Evolutionary conservation across 805 yeast species (phyloP), one percentile per base, ranked within the genome.

Genomic region (Cyberlindnera subsufficiens): DNA sequence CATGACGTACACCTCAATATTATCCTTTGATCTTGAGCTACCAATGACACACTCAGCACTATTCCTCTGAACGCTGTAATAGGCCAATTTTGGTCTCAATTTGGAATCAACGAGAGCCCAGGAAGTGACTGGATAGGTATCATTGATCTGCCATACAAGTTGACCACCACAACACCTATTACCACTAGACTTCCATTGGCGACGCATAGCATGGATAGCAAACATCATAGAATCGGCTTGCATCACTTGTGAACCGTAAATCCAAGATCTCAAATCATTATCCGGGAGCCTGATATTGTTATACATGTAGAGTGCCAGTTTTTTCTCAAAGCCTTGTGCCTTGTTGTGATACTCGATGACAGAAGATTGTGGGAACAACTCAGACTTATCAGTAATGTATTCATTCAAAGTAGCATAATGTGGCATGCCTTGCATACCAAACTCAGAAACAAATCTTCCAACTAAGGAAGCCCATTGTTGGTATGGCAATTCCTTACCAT

Each of bases 71-170:
- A 73, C 60, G 2, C 76, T 68, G 49, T 68, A 75, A 51, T 67
- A 75, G 0, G 70, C 72, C 43, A 75, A 50, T 51, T 75, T 75
- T 6, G 75, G 75, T 22, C 68, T 53, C 32, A 52, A 53, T 42
- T 58, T 68, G 43, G 52, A 66, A 49, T 75, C 80, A 16, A 66
- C 60, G 25, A 74, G 55, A 1, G 78, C 59, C 79, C 80, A 75
- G n/a, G 71, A 63, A 2, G 77, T 65, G 3, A 64, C 72, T 1
- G 79, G 79, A 74, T 77, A 73, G 44, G 76, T 72, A 52, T 75
- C 79, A 46, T 75, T 72, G 20, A 71, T 53, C 55, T 75, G 80
- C 80, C 80, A 75, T 7, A 75, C 77, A 32, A 75, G 53, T 4
- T 74, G 68, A 3, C 79, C 80, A 14, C 74, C 71, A 33, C 55